Percentiles rank a stretch among this genome's conserved stretches.
Conservation (phyloP, 2,329 filamentous ascomycete species). For the Xylariaceae sp. region DNA sequence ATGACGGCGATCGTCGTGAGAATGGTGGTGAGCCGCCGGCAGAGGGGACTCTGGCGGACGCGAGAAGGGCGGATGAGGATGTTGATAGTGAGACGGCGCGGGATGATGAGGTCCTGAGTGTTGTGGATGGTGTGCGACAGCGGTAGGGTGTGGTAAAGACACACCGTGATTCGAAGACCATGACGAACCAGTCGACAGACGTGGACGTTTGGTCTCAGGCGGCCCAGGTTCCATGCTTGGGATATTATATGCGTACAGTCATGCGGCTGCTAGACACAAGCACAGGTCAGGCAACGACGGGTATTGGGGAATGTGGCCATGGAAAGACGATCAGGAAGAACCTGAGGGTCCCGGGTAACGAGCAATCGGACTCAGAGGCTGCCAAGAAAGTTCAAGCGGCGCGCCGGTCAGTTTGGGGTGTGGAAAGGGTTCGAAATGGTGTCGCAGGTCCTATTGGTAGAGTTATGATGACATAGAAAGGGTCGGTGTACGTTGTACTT, state of each 20-base stretch:
- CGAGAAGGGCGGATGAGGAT: conserved; percentile 29
- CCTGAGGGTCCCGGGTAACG: conserved; percentile 13
- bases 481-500: conserved; percentile 16
- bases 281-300: conserved; percentile 30
- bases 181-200: conserved; percentile 45
- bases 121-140: conserved; percentile 29
- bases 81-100: conserved; percentile 34
- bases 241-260: conserved; percentile 36
- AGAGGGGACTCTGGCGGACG: conserved; percentile 34
- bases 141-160: conserved; percentile 42
- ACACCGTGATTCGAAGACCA: conserved; percentile 43
- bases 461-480: conserved; percentile 19
- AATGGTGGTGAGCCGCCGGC: conserved; percentile 38
- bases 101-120: conserved; percentile 33
- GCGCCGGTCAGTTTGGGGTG: conserved; percentile 16
- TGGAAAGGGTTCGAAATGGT: conserved; percentile 16
- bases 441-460: conserved; percentile 18
- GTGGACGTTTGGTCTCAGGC: conserved; percentile 57
- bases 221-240: conserved; percentile 56
- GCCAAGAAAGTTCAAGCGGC: conserved; percentile 23
- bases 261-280: conserved; percentile 27
- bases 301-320: conserved; percentile 31
- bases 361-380: conserved; percentile 19
- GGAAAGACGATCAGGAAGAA: conserved; percentile 29
- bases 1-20: conserved; percentile 50